Evolutionary conservation across 306 rosid species (phyloP), one percentile per base, ranked within the genome.

Genomic region (Delonix regia): DNA sequence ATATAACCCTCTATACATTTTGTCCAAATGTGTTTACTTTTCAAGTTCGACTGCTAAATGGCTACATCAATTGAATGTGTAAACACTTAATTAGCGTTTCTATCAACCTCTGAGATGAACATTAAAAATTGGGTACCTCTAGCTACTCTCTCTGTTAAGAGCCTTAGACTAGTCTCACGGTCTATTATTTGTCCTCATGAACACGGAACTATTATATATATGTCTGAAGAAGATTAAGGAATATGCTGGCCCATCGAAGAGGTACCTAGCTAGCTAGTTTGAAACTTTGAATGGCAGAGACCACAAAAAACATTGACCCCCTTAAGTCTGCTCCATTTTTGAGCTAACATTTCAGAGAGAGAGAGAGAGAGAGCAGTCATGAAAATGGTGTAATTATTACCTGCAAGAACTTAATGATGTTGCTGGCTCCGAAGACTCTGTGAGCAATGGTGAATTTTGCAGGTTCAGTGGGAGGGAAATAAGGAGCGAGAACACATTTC

Each of bases 361-460:
- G n/a, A n/a, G n/a, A n/a, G n/a, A n/a, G n/a, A n/a, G n/a, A n/a
- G n/a, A n/a, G n/a, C n/a, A n/a, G n/a, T n/a, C n/a, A n/a, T n/a
- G n/a, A 30, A 4, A 30, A 30, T 30, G 2, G 4, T 30, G 33
- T 30, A 30, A 30, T 30, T 81, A 13, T 5, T 81, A 94, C 98
- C 98, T 94, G 97, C 83, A 94, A 84, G 82, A 90, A 85, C 83
- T 94, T 94, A 86, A 90, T 92, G 89, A 94, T 89, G 83, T 94
- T 94, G 79, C 98, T 94, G 13, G 98, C 98, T 6, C 98, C 98
- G 77, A 92, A 94, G 63, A 94, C 98, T 39, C 98, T 85, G 74
- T 94, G 98, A 33, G 98, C 98, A 38, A 92, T 94, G 83, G 98
- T 93, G 68, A 94, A 94, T 85, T 94, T 94, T 56, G 92, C 82